These are phyloP conservation scores for Eimeria praecox DNA, from an alignment of 169 alveolate species.

Conservation along the genomic window DNA sequence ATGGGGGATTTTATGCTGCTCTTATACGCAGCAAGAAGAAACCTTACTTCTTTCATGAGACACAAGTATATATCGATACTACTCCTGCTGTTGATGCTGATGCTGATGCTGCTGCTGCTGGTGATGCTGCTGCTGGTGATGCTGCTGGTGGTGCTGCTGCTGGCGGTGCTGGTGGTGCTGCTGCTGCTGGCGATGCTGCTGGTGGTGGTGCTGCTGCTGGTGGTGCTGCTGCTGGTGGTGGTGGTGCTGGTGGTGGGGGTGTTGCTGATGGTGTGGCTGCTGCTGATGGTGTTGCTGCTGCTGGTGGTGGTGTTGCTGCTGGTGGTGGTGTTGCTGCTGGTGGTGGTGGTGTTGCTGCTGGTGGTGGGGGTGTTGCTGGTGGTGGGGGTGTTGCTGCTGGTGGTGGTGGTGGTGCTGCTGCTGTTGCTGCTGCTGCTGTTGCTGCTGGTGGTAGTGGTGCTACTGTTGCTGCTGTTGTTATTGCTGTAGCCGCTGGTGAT, in stretches of 20 bases:
- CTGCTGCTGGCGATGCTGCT: too few relatives aligned
- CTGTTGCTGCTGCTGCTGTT: not conserved
- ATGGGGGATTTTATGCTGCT: slow-evolving; percentile 34
- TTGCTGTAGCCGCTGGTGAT: not conserved
- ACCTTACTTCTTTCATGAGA: slow-evolving; percentile 35
- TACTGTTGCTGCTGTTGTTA: not conserved
- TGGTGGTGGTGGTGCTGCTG: not conserved
- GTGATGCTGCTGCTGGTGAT: not conserved
- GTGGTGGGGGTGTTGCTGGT: too few relatives aligned
- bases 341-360: not conserved
- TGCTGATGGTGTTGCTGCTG: not conserved
- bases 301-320: not conserved
- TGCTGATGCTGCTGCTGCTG: too few relatives aligned
- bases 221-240: too few relatives aligned
- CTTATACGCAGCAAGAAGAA: not conserved
- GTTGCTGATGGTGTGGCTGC: not conserved
- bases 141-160: not conserved
- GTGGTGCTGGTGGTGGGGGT: not conserved
- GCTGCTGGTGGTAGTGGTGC: too few relatives aligned
- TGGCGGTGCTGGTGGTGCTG: not conserved
- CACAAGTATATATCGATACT: not conserved
- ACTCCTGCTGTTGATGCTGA: not conserved
- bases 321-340: too few relatives aligned
- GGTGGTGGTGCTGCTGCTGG: not conserved
- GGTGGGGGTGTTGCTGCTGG: not conserved